A percentile compares a stretch with the other conserved stretches of the same genome.
phyloP scores from a whole-genome alignment of 1,284 basidiomycete genomes.

The Sporisorium sorghi region DNA sequence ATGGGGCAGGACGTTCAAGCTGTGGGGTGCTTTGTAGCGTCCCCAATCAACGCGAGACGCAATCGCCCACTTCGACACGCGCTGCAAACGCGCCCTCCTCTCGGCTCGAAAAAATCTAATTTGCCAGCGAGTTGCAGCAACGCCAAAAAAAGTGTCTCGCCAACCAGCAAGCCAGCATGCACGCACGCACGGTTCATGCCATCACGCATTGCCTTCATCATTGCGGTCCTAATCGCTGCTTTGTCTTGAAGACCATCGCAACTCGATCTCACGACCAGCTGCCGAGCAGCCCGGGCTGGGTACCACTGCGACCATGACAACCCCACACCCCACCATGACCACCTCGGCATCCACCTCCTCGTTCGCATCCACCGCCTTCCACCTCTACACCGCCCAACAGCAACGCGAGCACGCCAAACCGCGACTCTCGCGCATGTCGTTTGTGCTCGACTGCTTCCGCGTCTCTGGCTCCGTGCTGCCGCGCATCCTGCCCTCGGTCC shows the following conservation, averaged over 20 bases:
- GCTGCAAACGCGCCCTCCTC: background rate
- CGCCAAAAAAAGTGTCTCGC: conserved; percentile 22
- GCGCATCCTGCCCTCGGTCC: conserved; percentile 76
- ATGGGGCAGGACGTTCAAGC: conserved; percentile 60
- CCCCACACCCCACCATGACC: conserved; percentile 6
- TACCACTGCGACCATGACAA: background rate
- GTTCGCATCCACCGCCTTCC: conserved; percentile 27
- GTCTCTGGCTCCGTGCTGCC: conserved; percentile 74
- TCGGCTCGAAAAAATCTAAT: background rate
- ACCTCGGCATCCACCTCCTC: conserved; percentile 17
- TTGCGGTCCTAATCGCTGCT: background rate
- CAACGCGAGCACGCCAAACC: conserved; percentile 36
- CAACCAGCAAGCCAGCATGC: background rate
- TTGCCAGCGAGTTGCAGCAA: conserved; percentile 17
- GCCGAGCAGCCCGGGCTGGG: background rate
- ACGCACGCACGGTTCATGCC: conserved; percentile 20
- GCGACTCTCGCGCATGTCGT: conserved; percentile 72
- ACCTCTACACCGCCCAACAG: conserved; percentile 27
- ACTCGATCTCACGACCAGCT: background rate
- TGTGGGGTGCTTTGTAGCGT: conserved; percentile 49
- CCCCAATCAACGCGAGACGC: conserved; percentile 11
- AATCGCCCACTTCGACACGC: background rate
- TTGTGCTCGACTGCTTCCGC: conserved; percentile 86
- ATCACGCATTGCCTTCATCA: background rate
- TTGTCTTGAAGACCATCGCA: background rate